Evolutionary conservation across 257 asterid genomes (phyloP).

Genomic region (Gynochthodes officinalis): DNA sequence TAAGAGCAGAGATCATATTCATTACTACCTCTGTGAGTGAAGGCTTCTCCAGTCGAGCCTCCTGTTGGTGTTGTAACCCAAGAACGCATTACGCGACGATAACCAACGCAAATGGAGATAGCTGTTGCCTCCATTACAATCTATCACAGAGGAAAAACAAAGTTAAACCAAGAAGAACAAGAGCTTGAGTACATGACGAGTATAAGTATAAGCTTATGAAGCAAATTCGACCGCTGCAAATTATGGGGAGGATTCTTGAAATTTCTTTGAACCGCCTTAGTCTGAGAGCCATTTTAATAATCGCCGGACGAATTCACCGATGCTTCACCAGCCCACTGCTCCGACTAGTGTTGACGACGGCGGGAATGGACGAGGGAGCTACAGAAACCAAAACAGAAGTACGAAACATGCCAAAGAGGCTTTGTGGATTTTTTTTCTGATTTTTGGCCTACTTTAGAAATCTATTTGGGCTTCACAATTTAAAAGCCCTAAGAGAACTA

Average conservation of each 20-base stretch:
- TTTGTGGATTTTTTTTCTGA: too few species aligned
- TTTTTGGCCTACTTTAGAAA: background rate
- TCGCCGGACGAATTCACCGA: background rate
- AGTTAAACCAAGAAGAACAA: background rate
- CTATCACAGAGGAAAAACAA: conserved; percentile 2
- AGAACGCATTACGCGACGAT: conserved; percentile 21
- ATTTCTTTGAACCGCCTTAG: conserved; percentile 39
- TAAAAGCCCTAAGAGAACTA: background rate
- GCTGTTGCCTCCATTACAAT: conserved; percentile 29
- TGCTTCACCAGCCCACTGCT: background rate
- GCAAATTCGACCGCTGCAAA: conserved; percentile 33
- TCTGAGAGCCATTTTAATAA: conserved; percentile 43
- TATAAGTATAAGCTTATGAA: background rate
- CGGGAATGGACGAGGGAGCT: background rate
- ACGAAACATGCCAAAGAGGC: too few species aligned
- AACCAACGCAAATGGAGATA: conserved; percentile 23
- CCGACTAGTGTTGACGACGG: background rate
- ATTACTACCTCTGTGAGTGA: conserved; percentile 43
- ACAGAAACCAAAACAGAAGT: too few species aligned
- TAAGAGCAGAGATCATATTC: background rate
- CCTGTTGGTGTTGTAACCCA: conserved; percentile 14
- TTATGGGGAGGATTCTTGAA: conserved; percentile 29
- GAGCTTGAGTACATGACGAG: background rate
- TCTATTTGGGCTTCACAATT: background rate
- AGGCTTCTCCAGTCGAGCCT: conserved; percentile 22